These are phyloP conservation scores for Cladosporium austrohemisphaericum DNA, from an alignment of 2,329 filamentous ascomycete genomes.

Conservation along the genomic window DNA sequence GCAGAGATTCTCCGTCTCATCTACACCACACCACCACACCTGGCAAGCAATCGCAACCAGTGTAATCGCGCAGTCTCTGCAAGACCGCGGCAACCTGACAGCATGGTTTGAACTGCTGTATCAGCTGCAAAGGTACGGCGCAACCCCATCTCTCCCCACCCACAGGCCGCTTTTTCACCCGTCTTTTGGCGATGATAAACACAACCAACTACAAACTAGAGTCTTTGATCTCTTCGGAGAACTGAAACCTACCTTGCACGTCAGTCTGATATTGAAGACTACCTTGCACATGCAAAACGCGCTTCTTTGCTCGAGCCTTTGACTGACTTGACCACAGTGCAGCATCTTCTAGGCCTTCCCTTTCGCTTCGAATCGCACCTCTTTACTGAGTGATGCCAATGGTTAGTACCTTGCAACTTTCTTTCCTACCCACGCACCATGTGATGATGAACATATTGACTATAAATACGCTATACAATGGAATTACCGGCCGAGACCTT, in stretches of 20 bases:
- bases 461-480: slow-evolving; percentile 71
- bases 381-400: slow-evolving; percentile 2
- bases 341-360: background rate
- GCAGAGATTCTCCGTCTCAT: background rate
- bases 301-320: background rate
- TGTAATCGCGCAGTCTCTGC: background rate
- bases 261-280: slow-evolving; percentile 68
- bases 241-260: slow-evolving; percentile 82
- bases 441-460: slow-evolving; percentile 56
- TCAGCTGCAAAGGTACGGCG: slow-evolving; percentile 12
- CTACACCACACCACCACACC: slow-evolving; percentile 5
- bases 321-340: slow-evolving; percentile 11
- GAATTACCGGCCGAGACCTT: slow-evolving; percentile 81
- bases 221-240: slow-evolving; percentile 80
- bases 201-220: slow-evolving; percentile 78
- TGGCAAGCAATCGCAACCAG: slow-evolving; percentile 2
- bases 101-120: slow-evolving; percentile 15
- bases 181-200: slow-evolving; percentile 62
- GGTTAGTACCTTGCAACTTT: slow-evolving; percentile 5
- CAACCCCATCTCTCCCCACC: background rate
- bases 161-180: background rate
- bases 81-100: slow-evolving; percentile 7
- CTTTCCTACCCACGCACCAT: background rate
- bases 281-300: background rate
- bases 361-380: background rate